phyloP scores from a whole-genome alignment of 169 alveolate genomes.

The Plasmodium berghei region DNA sequence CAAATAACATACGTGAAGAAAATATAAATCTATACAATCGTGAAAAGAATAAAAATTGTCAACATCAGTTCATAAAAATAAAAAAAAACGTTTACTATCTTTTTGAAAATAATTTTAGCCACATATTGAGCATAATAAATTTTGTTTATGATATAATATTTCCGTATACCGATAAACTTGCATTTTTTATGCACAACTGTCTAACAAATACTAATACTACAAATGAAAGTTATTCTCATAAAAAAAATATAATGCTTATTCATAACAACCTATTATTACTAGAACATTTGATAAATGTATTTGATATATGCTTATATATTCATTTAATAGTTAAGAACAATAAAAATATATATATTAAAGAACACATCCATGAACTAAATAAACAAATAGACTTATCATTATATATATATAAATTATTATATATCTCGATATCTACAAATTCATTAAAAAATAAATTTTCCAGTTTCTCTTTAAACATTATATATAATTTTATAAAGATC shows the following conservation, averaged over 20 bases:
- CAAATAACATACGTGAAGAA: too few relatives aligned
- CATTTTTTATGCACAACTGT: slow-evolving; percentile 37
- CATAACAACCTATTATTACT: slow-evolving; percentile 37
- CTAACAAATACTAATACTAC: not conserved
- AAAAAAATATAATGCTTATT: not conserved
- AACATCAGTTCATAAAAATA: not conserved
- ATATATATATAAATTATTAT: slow-evolving; percentile 42
- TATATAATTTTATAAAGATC: slow-evolving; percentile 36
- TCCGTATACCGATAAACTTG: slow-evolving; percentile 30
- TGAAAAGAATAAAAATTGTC: not conserved
- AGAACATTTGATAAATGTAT: slow-evolving; percentile 25
- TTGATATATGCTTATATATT: slow-evolving; percentile 55
- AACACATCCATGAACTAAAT: slow-evolving; percentile 9
- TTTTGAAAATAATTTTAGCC: slow-evolving; percentile 33
- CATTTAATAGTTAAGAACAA: slow-evolving; percentile 31
- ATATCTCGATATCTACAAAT: slow-evolving; percentile 26
- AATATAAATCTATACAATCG: not conserved
- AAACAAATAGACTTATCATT: slow-evolving; percentile 40
- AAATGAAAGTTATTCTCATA: not conserved
- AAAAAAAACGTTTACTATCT: slow-evolving; percentile 12
- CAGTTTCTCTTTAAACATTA: slow-evolving; percentile 24
- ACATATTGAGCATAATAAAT: slow-evolving; percentile 11
- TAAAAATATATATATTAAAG: not conserved
- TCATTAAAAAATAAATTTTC: slow-evolving; percentile 59
- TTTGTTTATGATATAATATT: slow-evolving; percentile 34